Evolutionary conservation across 176 grass and related monocot genomes (phyloP).

Genomic region (Cenchrus fungigraminus): DNA sequence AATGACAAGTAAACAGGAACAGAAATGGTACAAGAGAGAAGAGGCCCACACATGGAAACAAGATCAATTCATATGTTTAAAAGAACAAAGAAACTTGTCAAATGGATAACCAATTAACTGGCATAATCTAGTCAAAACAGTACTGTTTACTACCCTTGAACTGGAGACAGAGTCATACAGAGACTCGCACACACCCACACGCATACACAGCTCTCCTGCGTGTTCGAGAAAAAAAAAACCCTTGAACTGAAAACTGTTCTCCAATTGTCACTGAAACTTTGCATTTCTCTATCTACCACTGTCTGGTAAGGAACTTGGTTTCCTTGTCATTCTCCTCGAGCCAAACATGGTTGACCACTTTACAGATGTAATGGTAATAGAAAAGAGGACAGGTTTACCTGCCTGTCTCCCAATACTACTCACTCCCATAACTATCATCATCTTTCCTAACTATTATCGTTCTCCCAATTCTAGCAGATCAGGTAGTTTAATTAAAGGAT

Average conservation of each 20-base stretch:
- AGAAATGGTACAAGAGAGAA: conserved; percentile 20
- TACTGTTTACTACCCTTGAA: background rate
- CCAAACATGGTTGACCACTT: background rate
- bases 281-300: background rate
- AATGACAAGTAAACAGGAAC: background rate
- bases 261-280: background rate
- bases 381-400: background rate
- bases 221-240: too few species aligned
- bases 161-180: background rate
- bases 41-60: background rate
- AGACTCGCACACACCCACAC: too few species aligned
- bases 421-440: background rate
- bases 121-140: background rate
- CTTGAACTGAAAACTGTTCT: background rate
- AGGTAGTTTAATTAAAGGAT: background rate
- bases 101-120: background rate
- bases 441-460: background rate
- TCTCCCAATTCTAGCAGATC: background rate
- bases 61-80: background rate
- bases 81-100: background rate
- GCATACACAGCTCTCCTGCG: too few species aligned
- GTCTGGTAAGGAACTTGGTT: background rate
- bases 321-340: background rate
- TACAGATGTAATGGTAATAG: background rate
- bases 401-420: background rate